Evolutionary conservation across 2,329 filamentous ascomycete species (phyloP).

Genomic region (Hypoxylon sp.): DNA sequence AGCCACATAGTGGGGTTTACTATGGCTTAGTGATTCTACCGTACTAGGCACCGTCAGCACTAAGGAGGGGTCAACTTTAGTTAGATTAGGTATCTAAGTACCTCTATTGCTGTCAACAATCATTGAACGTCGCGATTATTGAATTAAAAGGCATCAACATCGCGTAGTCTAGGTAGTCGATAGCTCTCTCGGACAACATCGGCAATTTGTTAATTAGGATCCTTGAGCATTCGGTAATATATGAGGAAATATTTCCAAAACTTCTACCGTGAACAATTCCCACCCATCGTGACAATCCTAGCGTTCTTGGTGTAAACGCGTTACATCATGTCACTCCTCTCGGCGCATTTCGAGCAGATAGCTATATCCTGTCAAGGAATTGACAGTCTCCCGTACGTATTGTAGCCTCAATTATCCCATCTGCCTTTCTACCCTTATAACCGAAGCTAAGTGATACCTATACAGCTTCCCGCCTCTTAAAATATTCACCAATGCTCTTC

Average conservation of each 20-base stretch:
- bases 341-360: conserved; percentile 82
- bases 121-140: not conserved
- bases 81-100: not conserved
- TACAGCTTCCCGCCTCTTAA: conserved; percentile 88
- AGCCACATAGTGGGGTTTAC: conserved; percentile 39
- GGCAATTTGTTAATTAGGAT: not conserved
- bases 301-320: conserved; percentile 8
- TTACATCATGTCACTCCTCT: conserved; percentile 75
- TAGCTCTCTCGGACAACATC: not conserved
- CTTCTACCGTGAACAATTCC: not conserved
- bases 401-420: not conserved
- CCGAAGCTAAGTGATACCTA: conserved; percentile 17
- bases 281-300: not conserved
- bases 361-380: conserved; percentile 82
- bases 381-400: conserved; percentile 77
- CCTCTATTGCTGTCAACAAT: not conserved
- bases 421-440: not conserved
- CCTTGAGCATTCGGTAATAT: too few relatives aligned
- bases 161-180: not conserved
- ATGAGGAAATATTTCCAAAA: not conserved
- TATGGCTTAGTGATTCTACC: conserved; percentile 17
- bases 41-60: not conserved
- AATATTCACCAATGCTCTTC: conserved; percentile 94
- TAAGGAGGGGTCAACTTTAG: conserved; percentile 7
- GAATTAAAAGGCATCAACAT: conserved; percentile 1